These are phyloP conservation scores for Penicillium atrosanguineum DNA, from an alignment of 495 filamentous ascomycete species.

Conservation along the genomic window DNA sequence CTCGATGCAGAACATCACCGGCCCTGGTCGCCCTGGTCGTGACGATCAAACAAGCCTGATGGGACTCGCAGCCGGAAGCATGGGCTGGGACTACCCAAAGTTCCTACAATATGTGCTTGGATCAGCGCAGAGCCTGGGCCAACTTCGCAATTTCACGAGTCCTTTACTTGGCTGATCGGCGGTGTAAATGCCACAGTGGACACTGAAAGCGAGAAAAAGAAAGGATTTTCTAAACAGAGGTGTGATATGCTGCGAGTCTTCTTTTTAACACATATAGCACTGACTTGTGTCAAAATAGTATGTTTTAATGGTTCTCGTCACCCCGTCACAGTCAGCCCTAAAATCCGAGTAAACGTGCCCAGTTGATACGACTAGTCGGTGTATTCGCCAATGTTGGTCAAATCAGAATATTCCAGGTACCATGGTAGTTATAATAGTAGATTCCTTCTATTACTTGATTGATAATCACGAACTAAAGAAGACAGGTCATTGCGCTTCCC, in stretches of 20 bases:
- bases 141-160: constrained; percentile 11
- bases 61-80: constrained; percentile 17
- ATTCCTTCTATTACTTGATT: neutral
- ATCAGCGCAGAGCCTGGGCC: constrained; percentile 6
- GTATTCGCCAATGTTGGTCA: neutral
- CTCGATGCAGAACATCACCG: constrained; percentile 25
- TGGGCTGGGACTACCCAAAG: constrained; percentile 19
- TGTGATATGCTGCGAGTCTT: neutral
- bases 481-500: neutral
- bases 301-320: constrained; percentile 1
- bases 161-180: neutral
- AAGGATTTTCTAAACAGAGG: neutral
- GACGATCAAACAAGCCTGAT: constrained; percentile 27
- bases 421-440: neutral
- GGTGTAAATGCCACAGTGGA: neutral
- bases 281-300: neutral
- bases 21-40: constrained; percentile 25
- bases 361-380: neutral
- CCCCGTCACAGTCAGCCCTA: constrained; percentile 2
- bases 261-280: too few species aligned
- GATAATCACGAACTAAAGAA: neutral
- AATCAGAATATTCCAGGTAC: neutral
- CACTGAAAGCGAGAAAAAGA: neutral
- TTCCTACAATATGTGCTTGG: constrained; percentile 17
- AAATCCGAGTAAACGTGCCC: neutral